phyloP scores from a whole-genome alignment of 1,284 basidiomycete species.

The Boletus smithii region DNA sequence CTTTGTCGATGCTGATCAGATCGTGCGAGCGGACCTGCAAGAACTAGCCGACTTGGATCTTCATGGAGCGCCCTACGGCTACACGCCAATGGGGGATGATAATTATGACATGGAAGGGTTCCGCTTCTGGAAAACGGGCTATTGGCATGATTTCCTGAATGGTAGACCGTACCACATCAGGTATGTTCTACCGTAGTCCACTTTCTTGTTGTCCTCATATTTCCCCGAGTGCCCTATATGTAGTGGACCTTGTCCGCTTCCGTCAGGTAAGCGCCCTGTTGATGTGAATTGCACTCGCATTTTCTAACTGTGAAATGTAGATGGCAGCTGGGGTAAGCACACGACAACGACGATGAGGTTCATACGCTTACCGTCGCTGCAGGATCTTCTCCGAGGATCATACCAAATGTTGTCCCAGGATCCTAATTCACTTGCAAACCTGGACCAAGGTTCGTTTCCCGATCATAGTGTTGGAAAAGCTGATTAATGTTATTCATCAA shows the following conservation, averaged over 20 bases:
- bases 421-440: slow-evolving; percentile 88
- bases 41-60: slow-evolving; percentile 91
- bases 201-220: slow-evolving; percentile 6
- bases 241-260: slow-evolving; percentile 95
- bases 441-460: slow-evolving; percentile 75
- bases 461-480: neutral
- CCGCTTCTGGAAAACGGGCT: slow-evolving; percentile 96
- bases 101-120: slow-evolving; percentile 95
- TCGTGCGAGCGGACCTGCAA: slow-evolving; percentile 92
- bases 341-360: neutral
- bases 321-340: slow-evolving; percentile 75
- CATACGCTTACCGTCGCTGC: slow-evolving; percentile 4
- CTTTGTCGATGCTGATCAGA: slow-evolving; percentile 97
- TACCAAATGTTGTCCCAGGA: slow-evolving; percentile 94
- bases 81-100: slow-evolving; percentile 97
- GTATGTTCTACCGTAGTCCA: slow-evolving; percentile 37
- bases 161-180: slow-evolving; percentile 91
- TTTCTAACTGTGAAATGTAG: slow-evolving; percentile 36
- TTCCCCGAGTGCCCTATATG: slow-evolving; percentile 79
- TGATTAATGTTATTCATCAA: slow-evolving; percentile 26
- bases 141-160: slow-evolving; percentile 84
- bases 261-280: slow-evolving; percentile 56
- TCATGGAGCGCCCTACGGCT: slow-evolving; percentile 88
- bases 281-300: neutral
- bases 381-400: slow-evolving; percentile 88